These are phyloP conservation scores for Chiua virens DNA, from an alignment of 768 basidiomycete genomes.

Conservation along the genomic window DNA sequence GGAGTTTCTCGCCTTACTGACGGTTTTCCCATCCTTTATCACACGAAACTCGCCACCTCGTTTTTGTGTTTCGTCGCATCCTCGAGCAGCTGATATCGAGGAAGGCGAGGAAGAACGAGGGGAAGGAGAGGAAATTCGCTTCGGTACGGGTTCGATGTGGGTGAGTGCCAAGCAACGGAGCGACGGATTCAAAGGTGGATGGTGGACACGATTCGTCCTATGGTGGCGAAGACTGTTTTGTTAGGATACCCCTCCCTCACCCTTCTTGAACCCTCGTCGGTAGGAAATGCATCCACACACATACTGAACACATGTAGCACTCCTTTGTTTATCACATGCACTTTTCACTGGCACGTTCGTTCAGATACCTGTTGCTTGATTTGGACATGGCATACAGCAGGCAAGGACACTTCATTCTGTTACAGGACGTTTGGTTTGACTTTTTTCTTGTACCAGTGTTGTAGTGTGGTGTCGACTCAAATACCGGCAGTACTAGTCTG, in stretches of 20 bases:
- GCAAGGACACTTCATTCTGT: constrained; percentile 1
- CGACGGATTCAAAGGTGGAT: constrained; percentile 70
- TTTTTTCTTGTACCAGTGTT: background rate
- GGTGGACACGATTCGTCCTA: constrained; percentile 74
- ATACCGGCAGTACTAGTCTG: background rate
- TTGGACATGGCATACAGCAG: constrained; percentile 20
- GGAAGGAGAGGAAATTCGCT: constrained; percentile 58
- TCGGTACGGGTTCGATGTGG: constrained; percentile 88
- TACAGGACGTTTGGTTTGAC: constrained; percentile 1
- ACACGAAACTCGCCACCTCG: constrained; percentile 69
- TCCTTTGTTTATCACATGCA: constrained; percentile 31
- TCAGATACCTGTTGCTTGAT: constrained; percentile 26
- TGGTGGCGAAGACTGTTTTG: constrained; percentile 85
- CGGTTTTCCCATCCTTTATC: constrained; percentile 77
- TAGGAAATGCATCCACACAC: constrained; percentile 10
- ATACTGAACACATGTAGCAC: constrained; percentile 37
- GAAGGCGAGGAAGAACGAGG: constrained; percentile 60
- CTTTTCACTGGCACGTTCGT: constrained; percentile 21
- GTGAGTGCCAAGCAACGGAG: constrained; percentile 58
- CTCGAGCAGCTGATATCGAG: constrained; percentile 59
- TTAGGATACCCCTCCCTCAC: constrained; percentile 38
- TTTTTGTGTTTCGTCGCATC: constrained; percentile 48
- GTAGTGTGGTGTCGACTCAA: background rate
- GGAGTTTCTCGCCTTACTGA: constrained; percentile 67
- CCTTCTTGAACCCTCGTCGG: background rate